Conservation (phyloP, 2,329 filamentous ascomycete genomes). For the Neoscytalidium dimidiatum region DNA sequence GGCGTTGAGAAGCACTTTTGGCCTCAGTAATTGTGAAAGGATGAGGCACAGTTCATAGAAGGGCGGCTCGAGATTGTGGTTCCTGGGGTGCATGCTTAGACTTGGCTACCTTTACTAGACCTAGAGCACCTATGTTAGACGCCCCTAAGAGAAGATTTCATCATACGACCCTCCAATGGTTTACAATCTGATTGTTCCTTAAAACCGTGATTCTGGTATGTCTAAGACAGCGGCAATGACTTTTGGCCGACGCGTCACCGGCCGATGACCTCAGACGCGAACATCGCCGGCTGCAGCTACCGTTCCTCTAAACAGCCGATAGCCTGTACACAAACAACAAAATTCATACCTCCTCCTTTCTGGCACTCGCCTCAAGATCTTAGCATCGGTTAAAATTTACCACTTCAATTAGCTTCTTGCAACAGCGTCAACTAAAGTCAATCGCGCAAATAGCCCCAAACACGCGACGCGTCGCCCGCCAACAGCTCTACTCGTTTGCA, state of each 20-base stretch:
- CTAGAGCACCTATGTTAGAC: not conserved
- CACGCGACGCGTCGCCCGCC: not conserved
- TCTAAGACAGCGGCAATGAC: not conserved
- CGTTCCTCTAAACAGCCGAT: not conserved
- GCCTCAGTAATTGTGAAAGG: not conserved
- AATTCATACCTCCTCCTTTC: not conserved
- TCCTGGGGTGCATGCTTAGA: not conserved
- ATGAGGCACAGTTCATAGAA: not conserved
- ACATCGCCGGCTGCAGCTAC: not conserved
- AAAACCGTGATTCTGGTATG: no score
- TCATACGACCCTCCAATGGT: not conserved
- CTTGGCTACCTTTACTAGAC: not conserved
- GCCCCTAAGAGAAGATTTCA: not conserved
- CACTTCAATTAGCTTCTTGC: no score
- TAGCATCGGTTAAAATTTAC: no score
- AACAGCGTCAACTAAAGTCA: no score
- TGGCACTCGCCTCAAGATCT: not conserved
- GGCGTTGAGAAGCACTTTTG: conserved; percentile 23
- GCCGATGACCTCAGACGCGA: not conserved
- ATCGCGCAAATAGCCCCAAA: no score
- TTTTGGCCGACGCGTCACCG: not conserved
- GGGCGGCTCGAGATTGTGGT: not conserved
- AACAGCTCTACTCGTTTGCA: not conserved
- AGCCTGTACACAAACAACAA: not conserved
- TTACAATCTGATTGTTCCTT: not conserved